phyloP scores from a whole-genome alignment of 148 eudicot species.

The Drosera capensis region DNA sequence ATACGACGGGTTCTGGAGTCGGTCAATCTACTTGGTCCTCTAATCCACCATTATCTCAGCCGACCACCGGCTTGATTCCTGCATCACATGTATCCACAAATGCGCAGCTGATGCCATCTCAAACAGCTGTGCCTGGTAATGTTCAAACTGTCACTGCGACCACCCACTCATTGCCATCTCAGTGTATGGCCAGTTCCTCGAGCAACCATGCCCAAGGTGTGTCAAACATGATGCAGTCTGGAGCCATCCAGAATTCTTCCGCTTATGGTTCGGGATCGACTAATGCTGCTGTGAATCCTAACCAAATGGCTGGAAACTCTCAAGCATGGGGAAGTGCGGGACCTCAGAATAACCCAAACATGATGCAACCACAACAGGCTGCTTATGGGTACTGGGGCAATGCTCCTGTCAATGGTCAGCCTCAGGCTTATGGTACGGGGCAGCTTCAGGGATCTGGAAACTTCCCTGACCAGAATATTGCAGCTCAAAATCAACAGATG shows the following conservation, averaged over 20 bases:
- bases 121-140: slow-evolving; percentile 6
- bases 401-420: slow-evolving; percentile 22
- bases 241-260: slow-evolving; percentile 18
- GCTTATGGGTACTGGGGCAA: slow-evolving; percentile 45
- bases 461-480: slow-evolving; percentile 11
- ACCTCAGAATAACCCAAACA: slow-evolving; percentile 9
- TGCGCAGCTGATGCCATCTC: slow-evolving; percentile 3
- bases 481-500: slow-evolving; percentile 32
- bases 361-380: slow-evolving; percentile 25
- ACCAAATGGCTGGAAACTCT: too few relatives aligned
- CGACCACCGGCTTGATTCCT: too few relatives aligned
- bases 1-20: too few relatives aligned
- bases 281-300: slow-evolving; percentile 19
- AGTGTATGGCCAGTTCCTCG: slow-evolving; percentile 7
- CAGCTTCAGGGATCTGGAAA: slow-evolving; percentile 33
- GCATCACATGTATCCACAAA: slow-evolving; percentile 11
- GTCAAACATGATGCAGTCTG: slow-evolving; percentile 15
- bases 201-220: slow-evolving; percentile 8
- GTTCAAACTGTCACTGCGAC: background rate
- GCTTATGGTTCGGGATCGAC: slow-evolving; percentile 34
- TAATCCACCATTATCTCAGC: slow-evolving; percentile 17
- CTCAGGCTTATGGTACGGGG: slow-evolving; percentile 18
- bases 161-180: slow-evolving; percentile 1
- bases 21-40: slow-evolving; percentile 19
- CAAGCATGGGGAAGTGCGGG: too few relatives aligned